These are phyloP conservation scores for Fragaria ananassa DNA, from an alignment of 306 rosid genomes.

Conservation along the genomic window DNA sequence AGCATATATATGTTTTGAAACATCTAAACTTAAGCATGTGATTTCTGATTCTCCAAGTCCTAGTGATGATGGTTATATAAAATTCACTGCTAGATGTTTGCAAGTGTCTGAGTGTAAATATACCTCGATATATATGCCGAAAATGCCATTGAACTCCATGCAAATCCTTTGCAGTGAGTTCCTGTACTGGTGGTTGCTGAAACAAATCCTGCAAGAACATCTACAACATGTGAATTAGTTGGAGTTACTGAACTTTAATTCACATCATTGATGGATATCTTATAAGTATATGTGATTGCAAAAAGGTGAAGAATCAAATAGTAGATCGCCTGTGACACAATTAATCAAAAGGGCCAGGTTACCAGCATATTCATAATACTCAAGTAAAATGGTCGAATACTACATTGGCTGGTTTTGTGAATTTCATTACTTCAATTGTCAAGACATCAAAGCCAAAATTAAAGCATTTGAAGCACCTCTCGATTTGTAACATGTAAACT, in stretches of 20 bases:
- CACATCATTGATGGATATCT: neutral
- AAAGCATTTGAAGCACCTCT: neutral
- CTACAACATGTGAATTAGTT: conserved; percentile 6
- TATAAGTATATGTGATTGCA: neutral
- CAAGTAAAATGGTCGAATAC: neutral
- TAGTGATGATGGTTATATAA: neutral
- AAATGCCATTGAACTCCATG: conserved; percentile 66
- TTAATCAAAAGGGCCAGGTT: neutral
- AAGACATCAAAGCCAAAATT: neutral
- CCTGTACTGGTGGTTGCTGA: conserved; percentile 50
- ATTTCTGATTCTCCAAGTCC: neutral
- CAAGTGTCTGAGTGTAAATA: conserved; percentile 13
- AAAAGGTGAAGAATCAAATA: neutral
- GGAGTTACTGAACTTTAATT: neutral
- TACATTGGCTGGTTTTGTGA: neutral
- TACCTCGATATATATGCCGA: conserved; percentile 68
- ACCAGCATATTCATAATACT: neutral
- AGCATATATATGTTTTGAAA: neutral
- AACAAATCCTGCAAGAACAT: conserved; percentile 56
- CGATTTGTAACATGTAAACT: neutral
- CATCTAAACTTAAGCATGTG: neutral
- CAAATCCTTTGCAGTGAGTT: conserved; percentile 57
- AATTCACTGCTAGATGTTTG: neutral
- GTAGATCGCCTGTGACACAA: neutral
- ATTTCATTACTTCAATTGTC: neutral